phyloP scores from a whole-genome alignment of 371 early-diverging fungal species.

The Syncephalastrum sp. region DNA sequence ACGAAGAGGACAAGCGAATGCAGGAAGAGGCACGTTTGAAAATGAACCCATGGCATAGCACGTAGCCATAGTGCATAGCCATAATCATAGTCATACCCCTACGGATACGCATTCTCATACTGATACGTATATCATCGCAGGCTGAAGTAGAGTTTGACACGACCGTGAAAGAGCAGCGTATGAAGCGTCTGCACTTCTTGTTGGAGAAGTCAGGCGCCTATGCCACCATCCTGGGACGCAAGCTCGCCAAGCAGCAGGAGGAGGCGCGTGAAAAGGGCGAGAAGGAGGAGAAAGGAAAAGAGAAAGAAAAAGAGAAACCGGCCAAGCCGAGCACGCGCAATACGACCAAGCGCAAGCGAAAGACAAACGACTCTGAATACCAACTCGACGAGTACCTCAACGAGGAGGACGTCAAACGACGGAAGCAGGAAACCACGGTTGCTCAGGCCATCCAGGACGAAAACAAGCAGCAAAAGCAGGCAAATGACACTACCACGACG shows the following conservation, averaged over 20 bases:
- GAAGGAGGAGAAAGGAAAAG: conserved; percentile 19
- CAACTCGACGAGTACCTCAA: conserved; percentile 60
- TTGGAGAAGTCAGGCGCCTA: conserved; percentile 83
- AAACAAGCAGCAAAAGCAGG: conserved; percentile 3
- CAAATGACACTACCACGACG: conserved; percentile 4
- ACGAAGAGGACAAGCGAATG: conserved; percentile 47
- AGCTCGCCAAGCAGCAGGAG: conserved; percentile 76
- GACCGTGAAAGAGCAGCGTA: conserved; percentile 65
- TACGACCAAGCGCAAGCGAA: conserved; percentile 34
- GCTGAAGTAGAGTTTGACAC: conserved; percentile 58
- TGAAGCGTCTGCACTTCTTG: conserved; percentile 78
- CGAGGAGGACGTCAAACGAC: conserved; percentile 53
- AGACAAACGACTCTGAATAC: conserved; percentile 51
- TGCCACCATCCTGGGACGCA: conserved; percentile 74
- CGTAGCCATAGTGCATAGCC: no score
- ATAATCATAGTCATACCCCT: no score
- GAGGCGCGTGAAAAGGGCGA: conserved; percentile 61
- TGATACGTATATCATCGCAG: conserved; percentile 22
- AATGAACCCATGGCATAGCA: background rate
- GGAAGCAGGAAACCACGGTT: conserved; percentile 33
- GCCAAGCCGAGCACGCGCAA: background rate
- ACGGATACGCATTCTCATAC: background rate
- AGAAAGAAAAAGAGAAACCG: background rate
- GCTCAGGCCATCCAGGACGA: conserved; percentile 37
- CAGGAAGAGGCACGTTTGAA: conserved; percentile 42